Percentiles rank a stretch among this genome's conserved stretches.
Evolutionary conservation across 2,329 filamentous ascomycete species (phyloP).

Genomic region (Fusarium dimerum): DNA sequence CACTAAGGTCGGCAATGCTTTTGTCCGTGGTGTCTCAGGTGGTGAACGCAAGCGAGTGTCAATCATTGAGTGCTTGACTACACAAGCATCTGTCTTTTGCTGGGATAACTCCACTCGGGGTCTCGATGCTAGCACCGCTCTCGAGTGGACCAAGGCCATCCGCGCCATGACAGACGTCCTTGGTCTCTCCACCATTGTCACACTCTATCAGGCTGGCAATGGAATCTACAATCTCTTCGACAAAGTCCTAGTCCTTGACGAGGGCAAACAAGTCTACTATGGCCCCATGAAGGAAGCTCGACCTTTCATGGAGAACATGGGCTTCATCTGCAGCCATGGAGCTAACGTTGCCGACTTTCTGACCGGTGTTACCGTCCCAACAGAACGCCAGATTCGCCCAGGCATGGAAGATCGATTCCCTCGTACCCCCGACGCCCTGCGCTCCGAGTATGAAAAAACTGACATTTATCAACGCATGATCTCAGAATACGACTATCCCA

Average conservation of each 20-base stretch:
- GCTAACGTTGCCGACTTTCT: slow-evolving; percentile 67
- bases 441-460: slow-evolving; percentile 52
- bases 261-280: slow-evolving; percentile 67
- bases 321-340: slow-evolving; percentile 62
- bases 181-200: slow-evolving; percentile 61
- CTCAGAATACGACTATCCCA: slow-evolving; percentile 58
- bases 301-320: slow-evolving; percentile 65
- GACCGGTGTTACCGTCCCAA: slow-evolving; percentile 66
- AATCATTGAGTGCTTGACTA: slow-evolving; percentile 64
- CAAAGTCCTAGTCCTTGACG: slow-evolving; percentile 68
- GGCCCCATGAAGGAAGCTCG: slow-evolving; percentile 59
- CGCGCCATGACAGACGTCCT: slow-evolving; percentile 64
- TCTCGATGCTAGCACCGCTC: slow-evolving; percentile 64
- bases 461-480: slow-evolving; percentile 51
- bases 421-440: slow-evolving; percentile 46
- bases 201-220: slow-evolving; percentile 70
- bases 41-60: slow-evolving; percentile 71
- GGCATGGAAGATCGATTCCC: slow-evolving; percentile 45
- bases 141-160: slow-evolving; percentile 62
- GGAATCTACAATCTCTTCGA: slow-evolving; percentile 71
- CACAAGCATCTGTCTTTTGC: slow-evolving; percentile 59
- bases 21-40: slow-evolving; percentile 65
- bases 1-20: slow-evolving; percentile 70
- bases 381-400: slow-evolving; percentile 62
- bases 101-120: slow-evolving; percentile 70